Base-by-base conservation (phyloP, 129 eudicot genomes). In the Calendula officinalis region DNA sequence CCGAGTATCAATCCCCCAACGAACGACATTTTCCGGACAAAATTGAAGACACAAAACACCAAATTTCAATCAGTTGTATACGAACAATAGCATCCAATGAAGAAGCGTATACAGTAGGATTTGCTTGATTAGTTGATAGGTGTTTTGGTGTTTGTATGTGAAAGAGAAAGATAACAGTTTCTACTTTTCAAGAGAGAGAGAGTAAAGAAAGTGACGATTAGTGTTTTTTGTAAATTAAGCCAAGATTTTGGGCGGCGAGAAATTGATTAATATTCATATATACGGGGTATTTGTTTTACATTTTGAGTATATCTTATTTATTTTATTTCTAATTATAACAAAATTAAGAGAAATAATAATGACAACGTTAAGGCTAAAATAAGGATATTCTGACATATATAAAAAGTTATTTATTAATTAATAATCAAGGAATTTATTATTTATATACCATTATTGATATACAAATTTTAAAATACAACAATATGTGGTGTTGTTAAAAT, bases 1-100 rank as follows among this genome's bases (percentile, higher is more conserved):
- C 98, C 98, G 40, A 83, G 47, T 15, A 87, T 70, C 7, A 87
- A 52, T 15, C 96, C 98, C 1, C 69, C 45, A 7, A 91, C 61
- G 52, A 91, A 91, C 56, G 82, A 71, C 98, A 91, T 91, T 64
- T 15, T 15, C 69, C 69, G 1, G 40, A 6, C 41, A 15, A 14
- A 61, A 43, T 62, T 32, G 41, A 16, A 43, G 45, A 54, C 68
- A 61, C 46, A 61, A 38, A 70, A 13, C 36, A 30, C 43, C 43
- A 32, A 61, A 41, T 10, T 41, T 7, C n/a, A 57, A 69, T 11
- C 47, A 17, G 54, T 44, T 27, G 38, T 10, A 35, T 27, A 32
- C 46, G 56, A 42, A 41, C 47, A 69, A 12, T 38, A 44, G 47
- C 46, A 68, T 68, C 63, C 50, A 67, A 50, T 41, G 64, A 44